phyloP scores from a whole-genome alignment of 2,329 filamentous ascomycete species.

The Berkeleyomyces rouxiae region DNA sequence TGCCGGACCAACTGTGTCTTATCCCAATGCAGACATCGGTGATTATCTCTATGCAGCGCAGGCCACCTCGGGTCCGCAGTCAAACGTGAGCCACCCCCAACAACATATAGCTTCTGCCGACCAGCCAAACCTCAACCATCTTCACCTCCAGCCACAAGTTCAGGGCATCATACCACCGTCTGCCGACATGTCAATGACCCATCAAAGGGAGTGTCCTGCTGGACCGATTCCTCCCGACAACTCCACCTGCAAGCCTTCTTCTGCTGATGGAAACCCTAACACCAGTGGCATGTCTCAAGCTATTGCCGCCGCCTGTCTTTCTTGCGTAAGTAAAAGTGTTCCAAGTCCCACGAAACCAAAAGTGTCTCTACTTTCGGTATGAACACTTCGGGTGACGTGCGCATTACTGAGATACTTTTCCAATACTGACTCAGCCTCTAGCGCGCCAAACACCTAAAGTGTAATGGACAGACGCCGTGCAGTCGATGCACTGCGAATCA shows the following conservation, averaged over 20 bases:
- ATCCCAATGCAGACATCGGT: not conserved
- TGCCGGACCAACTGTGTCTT: not conserved
- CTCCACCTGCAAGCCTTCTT: not conserved
- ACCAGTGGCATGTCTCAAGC: constrained; percentile 13
- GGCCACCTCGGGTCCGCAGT: not conserved
- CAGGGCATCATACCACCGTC: not conserved
- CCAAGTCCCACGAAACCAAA: constrained; percentile 3
- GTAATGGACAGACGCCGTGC: constrained; percentile 54
- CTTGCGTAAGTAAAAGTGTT: constrained; percentile 30
- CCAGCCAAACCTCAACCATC: not conserved
- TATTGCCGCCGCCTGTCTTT: constrained; percentile 36
- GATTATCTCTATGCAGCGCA: not conserved
- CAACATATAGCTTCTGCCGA: not conserved
- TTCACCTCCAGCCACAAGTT: not conserved
- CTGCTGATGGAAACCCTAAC: not conserved
- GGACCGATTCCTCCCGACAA: not conserved
- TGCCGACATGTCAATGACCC: not conserved
- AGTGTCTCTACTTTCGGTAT: not conserved
- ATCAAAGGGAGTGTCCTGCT: not conserved
- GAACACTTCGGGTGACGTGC: not conserved
- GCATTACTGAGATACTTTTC: not conserved
- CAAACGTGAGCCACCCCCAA: not conserved
- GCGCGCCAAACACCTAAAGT: constrained; percentile 56
- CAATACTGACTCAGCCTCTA: constrained; percentile 17
- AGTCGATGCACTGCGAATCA: constrained; percentile 44